Evolutionary conservation across 139 green algal species (phyloP).

Genomic region (Picochlorum sp.): DNA sequence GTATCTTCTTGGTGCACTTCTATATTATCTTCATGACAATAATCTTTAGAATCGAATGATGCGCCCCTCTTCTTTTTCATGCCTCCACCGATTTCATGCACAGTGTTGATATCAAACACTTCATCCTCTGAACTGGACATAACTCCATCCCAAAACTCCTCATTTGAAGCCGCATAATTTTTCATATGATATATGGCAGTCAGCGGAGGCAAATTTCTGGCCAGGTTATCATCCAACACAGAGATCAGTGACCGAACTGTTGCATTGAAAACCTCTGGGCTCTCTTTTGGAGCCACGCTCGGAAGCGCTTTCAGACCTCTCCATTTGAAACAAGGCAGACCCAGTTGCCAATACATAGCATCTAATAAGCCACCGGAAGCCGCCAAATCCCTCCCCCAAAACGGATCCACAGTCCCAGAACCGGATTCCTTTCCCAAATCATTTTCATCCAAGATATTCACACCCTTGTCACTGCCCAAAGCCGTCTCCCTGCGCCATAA

Average conservation of each 20-base stretch:
- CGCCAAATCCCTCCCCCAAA: conserved; percentile 55
- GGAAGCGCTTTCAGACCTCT: conserved; percentile 28
- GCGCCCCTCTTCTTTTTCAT: background rate
- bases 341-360: conserved; percentile 24
- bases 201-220: conserved; percentile 3
- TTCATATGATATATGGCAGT: too few relatives aligned
- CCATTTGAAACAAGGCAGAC: conserved; percentile 24
- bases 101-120: background rate
- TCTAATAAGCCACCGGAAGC: conserved; percentile 31
- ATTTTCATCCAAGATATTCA: background rate
- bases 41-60: background rate
- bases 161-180: too few relatives aligned
- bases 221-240: conserved; percentile 21
- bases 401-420: conserved; percentile 11
- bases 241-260: conserved; percentile 12
- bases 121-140: conserved; percentile 16
- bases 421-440: conserved; percentile 1
- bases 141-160: conserved; percentile 18
- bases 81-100: conserved; percentile 1
- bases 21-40: background rate
- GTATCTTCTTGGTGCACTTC: background rate
- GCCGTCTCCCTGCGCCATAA: background rate
- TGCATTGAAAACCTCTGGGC: background rate
- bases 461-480: background rate
- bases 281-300: background rate